Percentiles rank a stretch among this genome's conserved stretches.
Conservation (phyloP, 2,329 filamentous ascomycete species). For the Colletotrichum tofieldiae region DNA sequence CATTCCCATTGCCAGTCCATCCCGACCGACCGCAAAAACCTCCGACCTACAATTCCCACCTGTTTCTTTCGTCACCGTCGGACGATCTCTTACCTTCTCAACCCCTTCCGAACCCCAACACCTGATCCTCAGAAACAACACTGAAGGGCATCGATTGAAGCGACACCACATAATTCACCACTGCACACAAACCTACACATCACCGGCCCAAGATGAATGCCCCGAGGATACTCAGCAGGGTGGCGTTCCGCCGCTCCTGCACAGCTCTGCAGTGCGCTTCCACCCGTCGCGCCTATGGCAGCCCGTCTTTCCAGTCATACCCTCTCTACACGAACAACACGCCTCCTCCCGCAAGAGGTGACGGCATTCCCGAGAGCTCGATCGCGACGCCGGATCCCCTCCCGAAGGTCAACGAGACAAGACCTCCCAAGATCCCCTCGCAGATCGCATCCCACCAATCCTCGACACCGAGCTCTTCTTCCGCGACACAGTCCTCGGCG, state of each 20-base stretch:
- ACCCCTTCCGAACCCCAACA: conserved; percentile 1
- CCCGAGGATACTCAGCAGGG: conserved; percentile 41
- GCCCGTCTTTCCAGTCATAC: conserved; percentile 66
- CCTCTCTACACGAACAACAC: conserved; percentile 60
- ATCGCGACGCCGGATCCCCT: conserved; percentile 62
- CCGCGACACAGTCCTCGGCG: conserved; percentile 42
- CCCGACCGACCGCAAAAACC: conserved; percentile 27
- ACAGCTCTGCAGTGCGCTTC: conserved; percentile 40
- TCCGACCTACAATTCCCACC: conserved; percentile 32
- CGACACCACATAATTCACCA: neutral
- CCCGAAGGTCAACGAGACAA: conserved; percentile 68
- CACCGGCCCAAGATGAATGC: conserved; percentile 30
- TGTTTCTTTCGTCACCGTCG: conserved; percentile 22
- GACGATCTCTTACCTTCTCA: neutral
- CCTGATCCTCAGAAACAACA: neutral
- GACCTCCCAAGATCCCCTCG: conserved; percentile 56
- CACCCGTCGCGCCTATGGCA: conserved; percentile 38
- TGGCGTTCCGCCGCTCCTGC: conserved; percentile 40
- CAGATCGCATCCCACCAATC: conserved; percentile 33
- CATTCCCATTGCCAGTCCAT: conserved; percentile 26
- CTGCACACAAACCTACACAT: conserved; percentile 4
- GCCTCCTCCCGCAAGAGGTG: conserved; percentile 58
- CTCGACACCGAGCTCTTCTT: conserved; percentile 32
- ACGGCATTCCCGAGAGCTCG: conserved; percentile 63
- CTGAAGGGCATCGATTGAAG: neutral